These are phyloP conservation scores for Metschnikowia cubensis DNA, from an alignment of 805 yeast species.

Conservation along the genomic window DNA sequence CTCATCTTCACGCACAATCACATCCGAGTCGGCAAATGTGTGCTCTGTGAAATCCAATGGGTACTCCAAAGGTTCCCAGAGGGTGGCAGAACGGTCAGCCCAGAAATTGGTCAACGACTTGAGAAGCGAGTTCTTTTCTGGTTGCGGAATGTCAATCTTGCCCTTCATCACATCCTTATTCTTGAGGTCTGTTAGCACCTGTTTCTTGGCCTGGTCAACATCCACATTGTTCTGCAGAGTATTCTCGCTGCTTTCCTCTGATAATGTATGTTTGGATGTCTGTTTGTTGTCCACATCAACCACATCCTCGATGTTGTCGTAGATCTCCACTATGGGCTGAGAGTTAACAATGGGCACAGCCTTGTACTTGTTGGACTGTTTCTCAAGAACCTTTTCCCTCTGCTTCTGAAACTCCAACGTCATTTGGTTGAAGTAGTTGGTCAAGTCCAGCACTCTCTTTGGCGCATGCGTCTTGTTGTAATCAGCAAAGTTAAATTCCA, in stretches of 20 bases:
- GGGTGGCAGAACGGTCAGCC: conserved; percentile 94
- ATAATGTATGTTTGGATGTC: neutral
- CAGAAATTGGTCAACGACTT: conserved; percentile 86
- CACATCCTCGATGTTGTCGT: conserved; percentile 83
- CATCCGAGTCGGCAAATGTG: conserved; percentile 88
- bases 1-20: conserved; percentile 92
- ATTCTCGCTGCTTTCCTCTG: neutral
- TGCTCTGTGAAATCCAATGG: conserved; percentile 82
- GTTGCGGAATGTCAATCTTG: conserved; percentile 34
- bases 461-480: conserved; percentile 8
- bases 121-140: conserved; percentile 72
- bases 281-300: conserved; percentile 46
- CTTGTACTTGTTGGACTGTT: conserved; percentile 58
- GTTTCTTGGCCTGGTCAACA: neutral
- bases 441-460: conserved; percentile 55
- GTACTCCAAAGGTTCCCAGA: conserved; percentile 90
- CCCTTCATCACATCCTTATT: conserved; percentile 5
- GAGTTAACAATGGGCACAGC: conserved; percentile 71
- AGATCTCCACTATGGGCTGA: conserved; percentile 87
- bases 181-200: neutral
- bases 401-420: conserved; percentile 87
- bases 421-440: conserved; percentile 65
- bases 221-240: neutral
- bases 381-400: conserved; percentile 66
- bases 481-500: conserved; percentile 5